Evolutionary conservation across 2,329 filamentous ascomycete genomes (phyloP), one percentile per base, ranked within the genome.

Genomic region (Phaeoacremonium minimum): DNA sequence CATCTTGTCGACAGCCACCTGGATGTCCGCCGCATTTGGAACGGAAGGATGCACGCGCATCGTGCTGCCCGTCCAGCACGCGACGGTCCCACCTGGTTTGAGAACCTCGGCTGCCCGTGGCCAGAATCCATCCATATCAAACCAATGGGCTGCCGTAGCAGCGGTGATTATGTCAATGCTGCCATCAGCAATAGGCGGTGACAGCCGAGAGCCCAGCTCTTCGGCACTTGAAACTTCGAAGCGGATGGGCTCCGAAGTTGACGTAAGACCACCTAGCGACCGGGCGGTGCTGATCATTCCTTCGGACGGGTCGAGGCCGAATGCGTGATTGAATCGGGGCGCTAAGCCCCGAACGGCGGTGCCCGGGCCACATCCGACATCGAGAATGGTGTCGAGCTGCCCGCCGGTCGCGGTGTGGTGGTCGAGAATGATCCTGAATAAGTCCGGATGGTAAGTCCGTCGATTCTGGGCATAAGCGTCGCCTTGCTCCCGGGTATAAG

Each of bases 291-390:
- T 48, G 33, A 80, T 70, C 77, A 80, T 81, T 29, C 64, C 67
- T 12, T 58, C 54, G 3, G 69, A 66, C 0, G 73, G 62, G 42
- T 81, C 76, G 11, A 74, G 46, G 5, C 73, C 77, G 13, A 71
- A 53, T 7, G 58, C 68, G 17, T 59, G 49, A 1, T 49, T 38
- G 47, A 80, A 80, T 20, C 58, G 58, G 0, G 55, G 51, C 0
- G 68, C 66, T 2, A 80, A 59, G 5, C 56, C 58, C 3, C 66
- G 62, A 1, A 62, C 63, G 0, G 67, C 71, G 11, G 53, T 67
- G 4, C 76, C 77, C 0, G 76, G 75, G 0, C 77, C 75, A 46
- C 73, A 78, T 19, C 77, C 77, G 6, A 80, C 54, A 42, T 82
- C 76, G 11, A 77, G 48, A 0, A 77, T 42, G 4, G 54, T 58